Conservation (phyloP, 2,329 filamentous ascomycete species). For the Torrubiella hemipterigena region DNA sequence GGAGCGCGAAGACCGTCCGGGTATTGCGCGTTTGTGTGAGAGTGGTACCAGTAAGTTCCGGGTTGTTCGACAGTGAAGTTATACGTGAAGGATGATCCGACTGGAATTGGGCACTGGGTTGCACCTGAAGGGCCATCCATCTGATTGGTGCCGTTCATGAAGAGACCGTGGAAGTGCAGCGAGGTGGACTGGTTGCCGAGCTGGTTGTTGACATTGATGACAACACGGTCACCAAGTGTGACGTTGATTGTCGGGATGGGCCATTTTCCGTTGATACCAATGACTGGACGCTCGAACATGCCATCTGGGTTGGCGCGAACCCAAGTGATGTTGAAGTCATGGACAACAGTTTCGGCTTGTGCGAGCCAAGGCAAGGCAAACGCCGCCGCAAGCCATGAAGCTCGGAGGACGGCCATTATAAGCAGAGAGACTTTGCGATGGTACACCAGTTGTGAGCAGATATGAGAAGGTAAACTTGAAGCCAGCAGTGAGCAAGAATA, state of each 20-base stretch:
- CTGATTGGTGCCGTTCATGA: constrained; percentile 51
- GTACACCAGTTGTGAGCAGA: background rate
- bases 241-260: constrained; percentile 57
- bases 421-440: too few relatives aligned
- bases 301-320: constrained; percentile 62
- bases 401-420: constrained; percentile 2
- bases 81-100: constrained; percentile 56
- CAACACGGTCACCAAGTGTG: constrained; percentile 46
- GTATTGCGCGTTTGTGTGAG: constrained; percentile 55
- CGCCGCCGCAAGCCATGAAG: constrained; percentile 3
- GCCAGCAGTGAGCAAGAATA: background rate
- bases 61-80: constrained; percentile 56
- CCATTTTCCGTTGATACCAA: constrained; percentile 69
- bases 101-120: constrained; percentile 54
- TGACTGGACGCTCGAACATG: constrained; percentile 47
- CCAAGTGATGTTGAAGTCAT: constrained; percentile 62
- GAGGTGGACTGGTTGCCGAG: constrained; percentile 52
- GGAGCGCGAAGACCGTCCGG: constrained; percentile 57
- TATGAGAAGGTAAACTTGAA: background rate
- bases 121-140: constrained; percentile 62
- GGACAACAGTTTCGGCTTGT: constrained; percentile 35
- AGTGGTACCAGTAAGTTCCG: constrained; percentile 74
- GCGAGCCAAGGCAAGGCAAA: constrained; percentile 13
- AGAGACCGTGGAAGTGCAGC: constrained; percentile 61
- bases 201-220: constrained; percentile 46